Percentiles rank a stretch among this genome's conserved stretches.
phyloP scores from a whole-genome alignment of 768 basidiomycete genomes.

The Cystofilobasidium capitatum region DNA sequence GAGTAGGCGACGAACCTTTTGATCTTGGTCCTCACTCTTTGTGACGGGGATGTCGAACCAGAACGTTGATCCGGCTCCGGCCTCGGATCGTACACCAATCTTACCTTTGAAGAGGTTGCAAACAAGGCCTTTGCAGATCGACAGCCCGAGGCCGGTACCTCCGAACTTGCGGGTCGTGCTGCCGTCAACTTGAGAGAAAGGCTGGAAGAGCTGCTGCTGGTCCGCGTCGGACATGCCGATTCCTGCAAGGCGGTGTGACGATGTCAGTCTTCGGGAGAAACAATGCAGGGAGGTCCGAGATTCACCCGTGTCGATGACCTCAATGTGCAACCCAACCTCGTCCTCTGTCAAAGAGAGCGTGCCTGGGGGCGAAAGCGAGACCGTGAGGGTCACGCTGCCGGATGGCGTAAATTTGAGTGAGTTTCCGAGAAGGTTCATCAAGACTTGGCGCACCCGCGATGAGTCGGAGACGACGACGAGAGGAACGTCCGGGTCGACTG shows the following conservation, averaged over 20 bases:
- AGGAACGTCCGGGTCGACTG: slow-evolving; percentile 48
- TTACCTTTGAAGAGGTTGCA: slow-evolving; percentile 65
- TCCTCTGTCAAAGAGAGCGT: neutral
- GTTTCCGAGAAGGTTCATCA: slow-evolving; percentile 67
- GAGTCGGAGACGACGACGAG: slow-evolving; percentile 66
- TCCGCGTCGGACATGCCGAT: slow-evolving; percentile 61
- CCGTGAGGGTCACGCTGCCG: slow-evolving; percentile 56
- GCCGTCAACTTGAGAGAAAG: slow-evolving; percentile 70
- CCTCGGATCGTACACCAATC: slow-evolving; percentile 59
- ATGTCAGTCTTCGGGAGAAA: neutral
- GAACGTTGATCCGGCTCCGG: slow-evolving; percentile 57
- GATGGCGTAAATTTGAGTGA: slow-evolving; percentile 59
- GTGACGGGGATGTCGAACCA: slow-evolving; percentile 66
- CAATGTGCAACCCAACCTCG: slow-evolving; percentile 42
- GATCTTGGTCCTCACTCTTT: slow-evolving; percentile 48
- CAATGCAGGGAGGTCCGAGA: neutral
- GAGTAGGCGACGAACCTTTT: slow-evolving; percentile 42
- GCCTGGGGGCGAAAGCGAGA: slow-evolving; percentile 46
- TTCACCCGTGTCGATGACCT: slow-evolving; percentile 46
- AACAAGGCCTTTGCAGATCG: slow-evolving; percentile 65
- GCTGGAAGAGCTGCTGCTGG: slow-evolving; percentile 58
- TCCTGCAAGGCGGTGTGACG: slow-evolving; percentile 40
- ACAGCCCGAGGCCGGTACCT: slow-evolving; percentile 65
- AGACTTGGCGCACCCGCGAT: slow-evolving; percentile 63
- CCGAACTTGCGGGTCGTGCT: slow-evolving; percentile 67